Evolutionary conservation across 2,329 filamentous ascomycete species (phyloP).

Genomic region (Colletotrichum trifolii): DNA sequence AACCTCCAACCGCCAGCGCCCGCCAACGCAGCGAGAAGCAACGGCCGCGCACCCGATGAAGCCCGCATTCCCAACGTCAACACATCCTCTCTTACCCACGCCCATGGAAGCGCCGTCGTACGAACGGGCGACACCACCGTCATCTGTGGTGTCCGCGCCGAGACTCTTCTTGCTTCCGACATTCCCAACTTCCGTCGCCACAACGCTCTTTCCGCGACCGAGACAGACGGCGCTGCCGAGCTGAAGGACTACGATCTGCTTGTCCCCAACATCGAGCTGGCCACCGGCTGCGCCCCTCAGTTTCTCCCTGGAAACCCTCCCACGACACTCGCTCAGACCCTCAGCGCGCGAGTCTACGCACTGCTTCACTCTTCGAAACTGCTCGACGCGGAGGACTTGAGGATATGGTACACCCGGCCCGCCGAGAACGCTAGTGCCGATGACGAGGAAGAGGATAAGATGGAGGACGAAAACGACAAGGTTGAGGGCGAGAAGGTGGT

Average conservation of each 20-base stretch:
- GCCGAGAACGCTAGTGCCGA: slow-evolving; percentile 58
- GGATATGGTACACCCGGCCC: slow-evolving; percentile 74
- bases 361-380: slow-evolving; percentile 79
- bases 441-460: slow-evolving; percentile 50
- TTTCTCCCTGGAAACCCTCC: slow-evolving; percentile 88
- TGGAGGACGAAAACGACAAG: slow-evolving; percentile 48
- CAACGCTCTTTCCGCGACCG: slow-evolving; percentile 41
- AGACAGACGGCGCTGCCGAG: slow-evolving; percentile 51
- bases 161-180: slow-evolving; percentile 80
- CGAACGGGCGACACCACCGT: slow-evolving; percentile 90
- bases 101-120: slow-evolving; percentile 89
- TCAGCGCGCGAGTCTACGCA: slow-evolving; percentile 83
- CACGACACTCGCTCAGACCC: slow-evolving; percentile 81
- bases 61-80: slow-evolving; percentile 82
- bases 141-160: slow-evolving; percentile 91
- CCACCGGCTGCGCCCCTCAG: slow-evolving; percentile 87
- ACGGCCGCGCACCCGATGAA: slow-evolving; percentile 78
- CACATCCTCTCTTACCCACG: slow-evolving; percentile 85
- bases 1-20: slow-evolving; percentile 75
- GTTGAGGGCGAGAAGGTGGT: slow-evolving; percentile 53
- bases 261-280: slow-evolving; percentile 93
- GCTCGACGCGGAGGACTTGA: slow-evolving; percentile 74
- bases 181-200: slow-evolving; percentile 73
- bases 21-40: slow-evolving; percentile 73
- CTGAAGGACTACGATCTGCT: slow-evolving; percentile 76